These are phyloP conservation scores for Lactifluus pinguis DNA, from an alignment of 768 basidiomycete genomes.

Conservation along the genomic window DNA sequence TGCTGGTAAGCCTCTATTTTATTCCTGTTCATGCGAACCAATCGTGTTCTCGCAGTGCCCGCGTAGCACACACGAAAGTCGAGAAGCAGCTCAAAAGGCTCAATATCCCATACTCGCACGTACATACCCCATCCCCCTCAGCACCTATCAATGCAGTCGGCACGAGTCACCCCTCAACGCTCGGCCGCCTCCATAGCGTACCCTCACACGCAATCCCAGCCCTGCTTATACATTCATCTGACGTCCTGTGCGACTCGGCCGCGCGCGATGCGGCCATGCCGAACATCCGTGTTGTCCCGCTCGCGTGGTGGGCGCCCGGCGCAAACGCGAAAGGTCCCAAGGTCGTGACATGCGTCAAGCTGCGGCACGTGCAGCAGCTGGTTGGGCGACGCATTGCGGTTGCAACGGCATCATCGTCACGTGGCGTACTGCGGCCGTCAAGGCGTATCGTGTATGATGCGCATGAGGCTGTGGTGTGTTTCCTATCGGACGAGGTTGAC, in stretches of 20 bases:
- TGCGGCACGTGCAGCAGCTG: conserved; percentile 84
- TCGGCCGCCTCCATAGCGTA: conserved; percentile 57
- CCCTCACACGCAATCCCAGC: conserved; percentile 73
- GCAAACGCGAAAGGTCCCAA: conserved; percentile 24
- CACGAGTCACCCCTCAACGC: conserved; percentile 30
- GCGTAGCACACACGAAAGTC: conserved; percentile 83
- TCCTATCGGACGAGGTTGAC: conserved; percentile 78
- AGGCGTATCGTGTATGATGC: conserved; percentile 88
- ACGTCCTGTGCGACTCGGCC: conserved; percentile 74
- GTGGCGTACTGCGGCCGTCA: conserved; percentile 64
- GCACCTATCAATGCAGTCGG: conserved; percentile 12
- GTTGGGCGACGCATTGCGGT: conserved; percentile 45
- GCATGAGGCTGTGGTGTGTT: conserved; percentile 79
- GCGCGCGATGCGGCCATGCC: conserved; percentile 91
- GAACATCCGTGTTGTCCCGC: conserved; percentile 79
- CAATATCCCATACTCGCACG: conserved; percentile 66
- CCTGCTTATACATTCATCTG: conserved; percentile 71
- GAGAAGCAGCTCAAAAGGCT: conserved; percentile 81
- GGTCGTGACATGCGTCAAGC: conserved; percentile 84
- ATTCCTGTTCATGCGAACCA: not conserved
- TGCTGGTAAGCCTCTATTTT: conserved; percentile 52
- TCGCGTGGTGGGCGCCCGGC: conserved; percentile 75
- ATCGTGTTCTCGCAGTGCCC: conserved; percentile 44
- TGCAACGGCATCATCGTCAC: conserved; percentile 42
- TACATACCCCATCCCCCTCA: conserved; percentile 45